phyloP scores from a whole-genome alignment of 208 protist genomes.

The Trichomonas vaginalis region DNA sequence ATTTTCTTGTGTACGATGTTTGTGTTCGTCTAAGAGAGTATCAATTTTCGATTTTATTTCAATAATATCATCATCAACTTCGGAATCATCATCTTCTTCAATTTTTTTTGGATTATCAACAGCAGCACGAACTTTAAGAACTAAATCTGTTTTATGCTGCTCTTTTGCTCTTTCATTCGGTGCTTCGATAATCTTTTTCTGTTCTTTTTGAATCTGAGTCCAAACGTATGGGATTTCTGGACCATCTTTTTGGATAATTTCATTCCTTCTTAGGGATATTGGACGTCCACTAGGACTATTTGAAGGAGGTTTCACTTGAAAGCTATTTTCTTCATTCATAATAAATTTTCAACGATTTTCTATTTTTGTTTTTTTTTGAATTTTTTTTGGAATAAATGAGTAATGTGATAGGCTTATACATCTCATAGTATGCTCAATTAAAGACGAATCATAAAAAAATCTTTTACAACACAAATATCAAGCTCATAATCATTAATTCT shows the following conservation, averaged over 20 bases:
- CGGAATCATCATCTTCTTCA: neutral
- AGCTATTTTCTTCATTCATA: too few species aligned
- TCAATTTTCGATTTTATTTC: neutral
- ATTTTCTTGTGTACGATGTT: neutral
- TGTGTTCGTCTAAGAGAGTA: neutral
- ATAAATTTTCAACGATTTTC: too few species aligned
- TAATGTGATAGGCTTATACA: too few species aligned
- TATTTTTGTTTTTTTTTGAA: too few species aligned
- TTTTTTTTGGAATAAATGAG: too few species aligned
- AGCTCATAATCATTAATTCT: too few species aligned
- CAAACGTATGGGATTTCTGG: neutral
- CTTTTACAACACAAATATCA: too few species aligned
- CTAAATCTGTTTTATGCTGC: neutral
- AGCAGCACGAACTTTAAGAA: neutral
- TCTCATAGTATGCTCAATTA: too few species aligned
- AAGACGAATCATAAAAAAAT: too few species aligned
- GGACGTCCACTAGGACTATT: too few species aligned
- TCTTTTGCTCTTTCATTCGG: neutral
- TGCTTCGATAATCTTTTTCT: neutral
- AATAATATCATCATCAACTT: neutral
- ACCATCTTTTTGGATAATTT: neutral
- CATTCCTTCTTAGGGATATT: too few species aligned
- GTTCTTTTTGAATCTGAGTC: neutral
- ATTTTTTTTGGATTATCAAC: neutral
- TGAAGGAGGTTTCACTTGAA: too few species aligned